Percentiles rank a stretch among this genome's conserved stretches.
These are phyloP conservation scores for Batrachochytrium dendrobatidis DNA, from an alignment of 371 early-diverging fungal genomes.

Conservation along the genomic window DNA sequence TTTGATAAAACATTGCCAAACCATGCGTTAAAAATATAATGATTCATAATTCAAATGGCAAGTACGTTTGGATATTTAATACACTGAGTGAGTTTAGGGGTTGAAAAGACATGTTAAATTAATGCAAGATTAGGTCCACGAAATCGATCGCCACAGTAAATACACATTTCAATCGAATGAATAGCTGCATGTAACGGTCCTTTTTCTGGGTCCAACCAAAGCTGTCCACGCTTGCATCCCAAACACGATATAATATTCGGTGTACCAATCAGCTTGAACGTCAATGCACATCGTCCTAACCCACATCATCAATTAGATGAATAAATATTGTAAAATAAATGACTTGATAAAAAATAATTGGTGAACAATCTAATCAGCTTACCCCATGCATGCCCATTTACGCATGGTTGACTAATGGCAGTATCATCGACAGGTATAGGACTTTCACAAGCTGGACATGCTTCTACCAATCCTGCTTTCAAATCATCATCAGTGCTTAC, in stretches of 20 bases:
- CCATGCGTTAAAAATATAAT: no score
- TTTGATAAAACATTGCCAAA: no score
- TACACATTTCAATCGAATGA: neutral
- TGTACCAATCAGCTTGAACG: neutral
- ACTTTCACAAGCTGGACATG: neutral
- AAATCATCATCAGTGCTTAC: no score
- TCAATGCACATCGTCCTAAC: neutral
- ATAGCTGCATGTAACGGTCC: neutral
- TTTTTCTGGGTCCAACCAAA: neutral
- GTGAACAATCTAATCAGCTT: no score
- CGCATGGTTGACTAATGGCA: neutral
- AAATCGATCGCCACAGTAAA: neutral
- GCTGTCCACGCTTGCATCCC: neutral
- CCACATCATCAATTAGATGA: neutral
- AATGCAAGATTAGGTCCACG: neutral
- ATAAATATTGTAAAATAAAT: no score
- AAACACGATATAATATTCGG: neutral
- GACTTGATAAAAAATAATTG: no score
- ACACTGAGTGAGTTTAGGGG: no score
- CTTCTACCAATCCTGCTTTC: no score
- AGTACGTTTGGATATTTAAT: no score
- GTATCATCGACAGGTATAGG: neutral
- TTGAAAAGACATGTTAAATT: no score
- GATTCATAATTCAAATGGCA: no score
- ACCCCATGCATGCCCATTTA: neutral